Evolutionary conservation across 257 asterid genomes (phyloP).

Genomic region (Striga asiatica): DNA sequence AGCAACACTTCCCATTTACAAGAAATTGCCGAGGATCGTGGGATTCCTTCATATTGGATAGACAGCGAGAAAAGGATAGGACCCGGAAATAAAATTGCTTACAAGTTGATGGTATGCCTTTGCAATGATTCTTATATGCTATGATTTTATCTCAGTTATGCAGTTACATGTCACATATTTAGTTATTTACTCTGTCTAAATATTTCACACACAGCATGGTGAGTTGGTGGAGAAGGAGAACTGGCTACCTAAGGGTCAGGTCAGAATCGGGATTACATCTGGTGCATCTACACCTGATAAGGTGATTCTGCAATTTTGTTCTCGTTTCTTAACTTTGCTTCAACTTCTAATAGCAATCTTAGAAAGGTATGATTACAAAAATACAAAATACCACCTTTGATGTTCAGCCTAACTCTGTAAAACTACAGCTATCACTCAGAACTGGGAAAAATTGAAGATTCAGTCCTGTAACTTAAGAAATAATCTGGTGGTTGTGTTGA

Average conservation of each 20-base stretch:
- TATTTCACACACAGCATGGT: conserved; percentile 62
- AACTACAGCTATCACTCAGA: background rate
- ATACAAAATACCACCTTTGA: background rate
- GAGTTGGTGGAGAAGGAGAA: conserved; percentile 92
- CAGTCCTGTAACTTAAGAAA: too few relatives aligned
- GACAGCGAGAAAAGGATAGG: conserved; percentile 82
- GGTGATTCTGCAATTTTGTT: conserved; percentile 28
- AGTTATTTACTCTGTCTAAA: background rate
- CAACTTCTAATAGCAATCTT: background rate
- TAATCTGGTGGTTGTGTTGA: too few relatives aligned
- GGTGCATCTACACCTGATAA: conserved; percentile 99
- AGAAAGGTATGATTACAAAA: background rate
- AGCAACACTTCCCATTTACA: conserved; percentile 97
- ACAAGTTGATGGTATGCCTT: conserved; percentile 64
- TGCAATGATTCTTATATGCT: conserved; percentile 1
- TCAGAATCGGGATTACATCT: conserved; percentile 84
- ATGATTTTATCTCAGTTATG: background rate
- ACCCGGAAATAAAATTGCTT: conserved; percentile 77
- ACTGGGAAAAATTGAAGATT: too few relatives aligned
- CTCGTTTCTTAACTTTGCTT: background rate
- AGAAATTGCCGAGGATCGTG: conserved; percentile 87
- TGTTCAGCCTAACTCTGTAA: background rate
- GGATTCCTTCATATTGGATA: conserved; percentile 93
- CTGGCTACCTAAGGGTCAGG: conserved; percentile 82
- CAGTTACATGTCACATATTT: too few relatives aligned